phyloP scores from a whole-genome alignment of 768 basidiomycete genomes.

The Cystofilobasidium ferigula region DNA sequence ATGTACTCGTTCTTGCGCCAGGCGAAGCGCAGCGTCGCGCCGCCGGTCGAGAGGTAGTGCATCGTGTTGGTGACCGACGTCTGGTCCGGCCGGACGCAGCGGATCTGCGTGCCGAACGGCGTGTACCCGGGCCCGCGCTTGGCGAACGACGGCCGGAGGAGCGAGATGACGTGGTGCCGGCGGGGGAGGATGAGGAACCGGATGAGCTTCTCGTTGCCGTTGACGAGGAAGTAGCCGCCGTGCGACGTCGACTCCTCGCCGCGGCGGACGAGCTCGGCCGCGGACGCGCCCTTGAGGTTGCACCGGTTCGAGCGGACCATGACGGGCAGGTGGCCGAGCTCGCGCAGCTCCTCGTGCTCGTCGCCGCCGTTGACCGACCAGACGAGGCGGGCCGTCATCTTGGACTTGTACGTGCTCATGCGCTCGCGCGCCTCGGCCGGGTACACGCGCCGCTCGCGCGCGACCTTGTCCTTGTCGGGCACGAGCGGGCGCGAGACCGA shows the following conservation, averaged over 20 bases:
- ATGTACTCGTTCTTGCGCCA: constrained; percentile 98
- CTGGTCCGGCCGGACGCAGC: constrained; percentile 86
- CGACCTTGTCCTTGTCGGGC: constrained; percentile 64
- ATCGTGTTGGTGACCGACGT: constrained; percentile 86
- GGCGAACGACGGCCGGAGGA: constrained; percentile 63
- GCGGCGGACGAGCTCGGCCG: constrained; percentile 70
- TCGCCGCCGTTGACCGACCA: constrained; percentile 68
- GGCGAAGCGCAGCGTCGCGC: constrained; percentile 89
- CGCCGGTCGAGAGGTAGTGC: constrained; percentile 95
- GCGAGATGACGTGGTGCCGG: constrained; percentile 85
- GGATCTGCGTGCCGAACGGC: constrained; percentile 84
- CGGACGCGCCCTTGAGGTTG: constrained; percentile 73
- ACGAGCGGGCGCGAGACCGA: constrained; percentile 76
- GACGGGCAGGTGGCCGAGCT: constrained; percentile 86
- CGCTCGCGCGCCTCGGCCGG: constrained; percentile 93
- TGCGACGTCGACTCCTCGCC: constrained; percentile 98
- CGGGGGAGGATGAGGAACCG: constrained; percentile 94
- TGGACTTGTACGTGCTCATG: constrained; percentile 77
- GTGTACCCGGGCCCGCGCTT: constrained; percentile 94
- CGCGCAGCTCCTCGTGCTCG: constrained; percentile 57
- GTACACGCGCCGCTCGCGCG: constrained; percentile 65
- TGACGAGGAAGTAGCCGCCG: constrained; percentile 96
- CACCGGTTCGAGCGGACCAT: constrained; percentile 96
- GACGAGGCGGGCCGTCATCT: constrained; percentile 73
- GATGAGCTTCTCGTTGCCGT: constrained; percentile 96